Evolutionary conservation across 2,329 filamentous ascomycete species (phyloP), one percentile per base, ranked within the genome.

Genomic region (Pyrenochaeta sp.): DNA sequence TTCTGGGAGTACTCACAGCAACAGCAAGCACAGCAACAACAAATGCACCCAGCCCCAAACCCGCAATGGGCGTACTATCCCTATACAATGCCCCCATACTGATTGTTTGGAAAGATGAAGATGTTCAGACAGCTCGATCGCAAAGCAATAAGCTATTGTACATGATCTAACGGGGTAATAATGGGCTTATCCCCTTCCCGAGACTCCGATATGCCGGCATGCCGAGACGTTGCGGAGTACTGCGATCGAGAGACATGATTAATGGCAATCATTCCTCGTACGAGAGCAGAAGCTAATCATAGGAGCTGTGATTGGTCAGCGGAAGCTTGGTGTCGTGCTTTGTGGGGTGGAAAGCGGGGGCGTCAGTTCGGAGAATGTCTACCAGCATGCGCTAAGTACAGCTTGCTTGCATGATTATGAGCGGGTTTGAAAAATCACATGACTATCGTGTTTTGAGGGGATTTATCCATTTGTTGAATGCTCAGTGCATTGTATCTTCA

Each of bases 1-100:
- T 4, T 4, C 17, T 5, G 4, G 6, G 10, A n/a, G 5, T 42
- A 42, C 40, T 42, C 23, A 42, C 40, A 1, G 18, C 2, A 15
- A 42, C 15, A 4, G 21, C 40, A 17, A 42, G 14, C 40, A 72
- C 11, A 65, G 61, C 1, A 81, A 82, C 4, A 73, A 62, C 68
- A 75, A 74, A 57, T 51, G 64, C 6, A 68, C 67, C 7, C 53
- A 70, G 51, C 14, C 40, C 40, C 40, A 42, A 30, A 23, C 40
- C n/a, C 17, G 40, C 21, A 18, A 42, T 12, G 9, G 40, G 40
- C 30, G 40, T 29, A 23, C 11, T 42, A 10, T 31, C 40, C 21
- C 23, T 17, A 27, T 17, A 10, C n/a, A 42, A 27, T n/a, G 40
- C 12, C 4, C 6, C 40, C 40, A 42, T 42, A 14, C 4, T 30